Conservation (phyloP, 192 early-diverging fungal species). For the Dissophora globulifera region DNA sequence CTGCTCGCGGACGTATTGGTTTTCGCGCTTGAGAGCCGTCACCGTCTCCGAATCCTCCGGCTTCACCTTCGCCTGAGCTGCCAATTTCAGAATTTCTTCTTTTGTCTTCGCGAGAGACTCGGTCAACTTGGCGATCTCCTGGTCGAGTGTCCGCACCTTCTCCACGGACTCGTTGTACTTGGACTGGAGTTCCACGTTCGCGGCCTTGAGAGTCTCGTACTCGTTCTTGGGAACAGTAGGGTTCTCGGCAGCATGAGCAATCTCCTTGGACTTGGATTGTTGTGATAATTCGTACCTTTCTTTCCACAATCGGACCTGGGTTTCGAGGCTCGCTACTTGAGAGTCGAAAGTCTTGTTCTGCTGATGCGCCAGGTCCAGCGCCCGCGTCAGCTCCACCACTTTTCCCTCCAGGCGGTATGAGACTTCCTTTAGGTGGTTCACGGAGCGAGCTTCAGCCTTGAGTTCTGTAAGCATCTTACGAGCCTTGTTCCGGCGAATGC, state of each 20-base stretch:
- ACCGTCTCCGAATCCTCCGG: conserved; percentile 72
- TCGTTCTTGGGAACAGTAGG: conserved; percentile 70
- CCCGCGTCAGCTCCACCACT: conserved; percentile 93
- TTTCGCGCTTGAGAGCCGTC: conserved; percentile 74
- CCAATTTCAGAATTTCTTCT: conserved; percentile 74
- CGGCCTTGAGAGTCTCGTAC: conserved; percentile 63
- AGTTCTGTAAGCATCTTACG: conserved; percentile 72
- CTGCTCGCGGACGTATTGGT: conserved; percentile 76
- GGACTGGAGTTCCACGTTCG: conserved; percentile 67
- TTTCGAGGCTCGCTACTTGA: conserved; percentile 70
- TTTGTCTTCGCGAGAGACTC: conserved; percentile 65
- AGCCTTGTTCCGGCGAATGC: conserved; percentile 79
- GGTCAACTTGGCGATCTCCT: conserved; percentile 68
- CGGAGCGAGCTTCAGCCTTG: conserved; percentile 88
- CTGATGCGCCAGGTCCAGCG: conserved; percentile 70
- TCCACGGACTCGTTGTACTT: conserved; percentile 71
- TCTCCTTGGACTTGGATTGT: conserved; percentile 61
- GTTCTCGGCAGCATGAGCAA: conserved; percentile 61
- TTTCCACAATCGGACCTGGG: conserved; percentile 73
- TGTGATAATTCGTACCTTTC: conserved; percentile 72
- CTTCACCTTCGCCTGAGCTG: conserved; percentile 56
- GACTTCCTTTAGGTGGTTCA: conserved; percentile 93
- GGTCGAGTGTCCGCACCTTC: conserved; percentile 71
- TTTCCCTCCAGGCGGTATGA: conserved; percentile 96
- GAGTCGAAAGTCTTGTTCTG: conserved; percentile 73